Percentiles rank a stretch among this genome's conserved stretches.
These are phyloP conservation scores for Volvox carteri DNA, from an alignment of 163 green algal genomes.

Conservation along the genomic window DNA sequence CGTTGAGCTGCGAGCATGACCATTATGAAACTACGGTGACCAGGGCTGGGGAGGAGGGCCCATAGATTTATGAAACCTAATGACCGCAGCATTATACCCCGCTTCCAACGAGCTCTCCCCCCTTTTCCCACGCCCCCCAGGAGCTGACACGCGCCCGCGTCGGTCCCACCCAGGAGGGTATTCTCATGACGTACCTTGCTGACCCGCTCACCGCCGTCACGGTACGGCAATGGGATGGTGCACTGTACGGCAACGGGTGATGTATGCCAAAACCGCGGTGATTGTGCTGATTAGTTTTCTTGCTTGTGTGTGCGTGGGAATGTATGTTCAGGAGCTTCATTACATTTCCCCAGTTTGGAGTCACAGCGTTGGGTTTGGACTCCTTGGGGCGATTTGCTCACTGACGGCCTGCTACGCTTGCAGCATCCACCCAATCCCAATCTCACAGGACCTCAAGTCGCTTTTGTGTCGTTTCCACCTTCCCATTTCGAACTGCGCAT, in stretches of 20 bases:
- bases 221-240: neutral
- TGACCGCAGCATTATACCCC: neutral
- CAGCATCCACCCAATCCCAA: neutral
- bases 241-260: slow-evolving; percentile 8
- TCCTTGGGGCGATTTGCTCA: neutral
- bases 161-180: slow-evolving; percentile 14
- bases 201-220: neutral
- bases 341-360: too few relatives aligned
- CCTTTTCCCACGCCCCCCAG: neutral
- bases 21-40: too few relatives aligned
- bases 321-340: neutral
- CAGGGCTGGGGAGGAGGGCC: too few relatives aligned
- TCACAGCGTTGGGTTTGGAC: neutral
- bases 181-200: slow-evolving; percentile 54
- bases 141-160: neutral
- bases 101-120: neutral
- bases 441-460: neutral
- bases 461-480: neutral
- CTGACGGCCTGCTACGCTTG: neutral
- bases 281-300: neutral
- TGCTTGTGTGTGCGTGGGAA: neutral
- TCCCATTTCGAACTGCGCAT: neutral
- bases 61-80: neutral
- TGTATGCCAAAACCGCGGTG: neutral
- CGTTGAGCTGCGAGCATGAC: too few relatives aligned